phyloP scores from a whole-genome alignment of 129 eudicot genomes.

The sunflower (Helianthus annuus) region HanXRQr2.0-SUNRISE NC_035446.2:93597971-93598470 shows the following conservation, averaged over 20 bases:
- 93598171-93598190: constrained; percentile 94
- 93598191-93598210: constrained; percentile 89
- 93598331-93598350: constrained; percentile 51
- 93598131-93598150: constrained; percentile 85
- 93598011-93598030: constrained; percentile 5
- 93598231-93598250: constrained; percentile 92
- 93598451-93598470: constrained; percentile 96
- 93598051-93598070: constrained; percentile 96
- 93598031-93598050: constrained; percentile 52
- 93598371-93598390: constrained; percentile 69
- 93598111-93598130: constrained; percentile 84
- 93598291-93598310: background rate
- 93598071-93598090: constrained; percentile 94
- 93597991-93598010: background rate
- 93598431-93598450: constrained; percentile 94
- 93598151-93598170: constrained; percentile 75
- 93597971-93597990: background rate
- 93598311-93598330: background rate
- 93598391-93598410: constrained; percentile 90
- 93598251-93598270: constrained; percentile 80
- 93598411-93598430: constrained; percentile 97
- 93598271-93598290: background rate
- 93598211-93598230: constrained; percentile 93
- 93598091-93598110: constrained; percentile 78
- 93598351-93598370: constrained; percentile 74